Evolutionary conservation across 345 rosid species (phyloP).

Genomic region (Citrus australasica): DNA sequence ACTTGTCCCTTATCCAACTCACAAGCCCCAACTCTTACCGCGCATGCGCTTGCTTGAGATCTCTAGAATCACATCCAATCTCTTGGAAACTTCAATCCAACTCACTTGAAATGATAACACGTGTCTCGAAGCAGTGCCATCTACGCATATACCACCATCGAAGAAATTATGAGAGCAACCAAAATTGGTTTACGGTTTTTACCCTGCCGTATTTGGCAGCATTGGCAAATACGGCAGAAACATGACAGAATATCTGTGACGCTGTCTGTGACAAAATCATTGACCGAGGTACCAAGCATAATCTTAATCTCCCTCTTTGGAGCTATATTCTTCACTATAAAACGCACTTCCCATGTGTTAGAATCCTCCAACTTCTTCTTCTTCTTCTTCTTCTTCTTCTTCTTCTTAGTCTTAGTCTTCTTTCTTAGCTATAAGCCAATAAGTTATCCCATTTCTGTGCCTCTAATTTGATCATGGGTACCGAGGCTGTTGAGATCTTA

Average conservation of each 20-base stretch:
- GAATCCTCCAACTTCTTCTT: neutral
- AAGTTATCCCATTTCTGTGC: neutral
- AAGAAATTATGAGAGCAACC: too few species aligned
- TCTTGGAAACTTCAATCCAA: conserved; percentile 19
- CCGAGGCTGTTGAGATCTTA: conserved; percentile 59
- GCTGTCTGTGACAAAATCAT: conserved; percentile 18
- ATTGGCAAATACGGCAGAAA: neutral
- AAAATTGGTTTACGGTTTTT: too few species aligned
- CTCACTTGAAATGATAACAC: conserved; percentile 7
- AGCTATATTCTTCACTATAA: neutral
- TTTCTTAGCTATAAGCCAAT: neutral
- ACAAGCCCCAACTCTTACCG: neutral
- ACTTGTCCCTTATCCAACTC: neutral
- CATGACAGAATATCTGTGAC: conserved; percentile 13
- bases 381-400: neutral
- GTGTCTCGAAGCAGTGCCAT: conserved; percentile 8
- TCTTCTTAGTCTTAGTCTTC: neutral
- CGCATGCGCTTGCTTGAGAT: conserved; percentile 18
- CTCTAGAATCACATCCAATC: conserved; percentile 10
- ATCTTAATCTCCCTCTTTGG: neutral
- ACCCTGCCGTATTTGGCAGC: neutral
- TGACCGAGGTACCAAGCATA: conserved; percentile 8
- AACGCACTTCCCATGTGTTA: neutral
- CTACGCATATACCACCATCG: neutral
- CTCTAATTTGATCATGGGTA: conserved; percentile 41